Conservation (phyloP, 192 early-diverging fungal species). For the Mortierella claussenii region DNA sequence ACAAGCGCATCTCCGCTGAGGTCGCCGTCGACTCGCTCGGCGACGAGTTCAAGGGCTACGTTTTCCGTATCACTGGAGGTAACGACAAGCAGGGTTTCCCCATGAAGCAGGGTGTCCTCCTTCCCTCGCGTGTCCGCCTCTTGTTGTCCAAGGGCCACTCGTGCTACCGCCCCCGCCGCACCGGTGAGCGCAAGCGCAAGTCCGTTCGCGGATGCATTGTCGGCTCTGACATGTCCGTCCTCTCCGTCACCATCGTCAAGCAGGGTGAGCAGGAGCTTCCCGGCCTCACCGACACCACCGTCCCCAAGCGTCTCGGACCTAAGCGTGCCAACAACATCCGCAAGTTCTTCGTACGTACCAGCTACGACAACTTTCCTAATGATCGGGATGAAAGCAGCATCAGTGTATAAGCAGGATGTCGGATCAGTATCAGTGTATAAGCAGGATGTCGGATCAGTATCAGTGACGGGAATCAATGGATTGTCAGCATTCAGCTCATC, state of each 20-base stretch:
- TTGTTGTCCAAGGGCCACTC: slow-evolving; percentile 95
- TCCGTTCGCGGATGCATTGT: slow-evolving; percentile 99
- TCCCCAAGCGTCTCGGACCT: slow-evolving; percentile 98
- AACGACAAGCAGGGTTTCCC: slow-evolving; percentile 99
- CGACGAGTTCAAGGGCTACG: slow-evolving; percentile 99
- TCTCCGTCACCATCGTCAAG: slow-evolving; percentile 96
- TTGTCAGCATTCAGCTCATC: too few species aligned
- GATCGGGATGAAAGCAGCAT: too few species aligned
- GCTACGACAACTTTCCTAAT: too few species aligned
- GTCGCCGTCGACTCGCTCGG: slow-evolving; percentile 95
- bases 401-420: too few species aligned
- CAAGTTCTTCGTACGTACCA: slow-evolving; percentile 94
- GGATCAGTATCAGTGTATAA: too few species aligned
- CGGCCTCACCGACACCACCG: slow-evolving; percentile 91
- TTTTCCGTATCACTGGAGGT: slow-evolving; percentile 99
- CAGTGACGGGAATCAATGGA: too few species aligned
- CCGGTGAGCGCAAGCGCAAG: slow-evolving; percentile 99
- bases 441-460: too few species aligned
- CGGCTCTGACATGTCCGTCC: slow-evolving; percentile 90
- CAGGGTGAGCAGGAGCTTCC: slow-evolving; percentile 96
- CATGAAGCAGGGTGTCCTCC: slow-evolving; percentile 99
- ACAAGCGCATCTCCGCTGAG: slow-evolving; percentile 97
- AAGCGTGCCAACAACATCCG: slow-evolving; percentile 99
- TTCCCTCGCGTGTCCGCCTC: slow-evolving; percentile 79
- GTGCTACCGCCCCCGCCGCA: slow-evolving; percentile 97